Evolutionary conservation across 2,329 filamentous ascomycete genomes (phyloP).

Genomic region (Rhytidhysteron rufulum): DNA sequence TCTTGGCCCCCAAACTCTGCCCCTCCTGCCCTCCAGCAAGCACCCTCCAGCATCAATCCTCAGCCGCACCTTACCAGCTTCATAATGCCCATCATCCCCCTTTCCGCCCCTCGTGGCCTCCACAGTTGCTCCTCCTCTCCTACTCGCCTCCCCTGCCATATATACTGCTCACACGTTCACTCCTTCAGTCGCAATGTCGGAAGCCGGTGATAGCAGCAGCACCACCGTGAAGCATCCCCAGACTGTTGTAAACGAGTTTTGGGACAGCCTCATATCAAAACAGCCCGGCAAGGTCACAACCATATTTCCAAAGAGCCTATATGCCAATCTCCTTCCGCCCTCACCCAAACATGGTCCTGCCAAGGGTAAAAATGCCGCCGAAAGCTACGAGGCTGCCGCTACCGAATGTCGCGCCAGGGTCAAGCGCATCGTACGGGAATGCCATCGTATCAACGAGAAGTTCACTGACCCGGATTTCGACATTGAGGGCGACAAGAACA

Average conservation of each 20-base stretch:
- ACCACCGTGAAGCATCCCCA: constrained; percentile 48
- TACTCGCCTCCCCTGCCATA: no score
- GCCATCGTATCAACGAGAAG: constrained; percentile 74
- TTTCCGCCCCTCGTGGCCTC: no score
- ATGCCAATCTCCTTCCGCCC: constrained; percentile 46
- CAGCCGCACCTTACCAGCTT: no score
- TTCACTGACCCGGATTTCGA: constrained; percentile 82
- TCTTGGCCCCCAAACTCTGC: no score
- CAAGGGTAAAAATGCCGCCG: constrained; percentile 57
- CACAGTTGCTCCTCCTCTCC: no score
- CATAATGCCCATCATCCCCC: no score
- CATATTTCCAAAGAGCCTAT: constrained; percentile 64
- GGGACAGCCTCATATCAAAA: constrained; percentile 64
- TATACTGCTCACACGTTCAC: no score
- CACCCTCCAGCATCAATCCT: no score
- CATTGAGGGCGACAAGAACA: constrained; percentile 67
- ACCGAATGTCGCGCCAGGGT: constrained; percentile 62
- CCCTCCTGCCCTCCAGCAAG: no score
- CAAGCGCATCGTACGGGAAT: constrained; percentile 56
- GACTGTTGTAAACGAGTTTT: constrained; percentile 66
- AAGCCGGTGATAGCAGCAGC: constrained; percentile 11
- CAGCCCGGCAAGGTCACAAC: constrained; percentile 68
- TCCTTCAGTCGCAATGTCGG: constrained; percentile 2
- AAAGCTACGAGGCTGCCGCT: constrained; percentile 69
- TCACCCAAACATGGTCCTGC: constrained; percentile 45